Evolutionary conservation across 768 basidiomycete genomes (phyloP), one percentile per base, ranked within the genome.

Genomic region (Leccinum disarticulatum): DNA sequence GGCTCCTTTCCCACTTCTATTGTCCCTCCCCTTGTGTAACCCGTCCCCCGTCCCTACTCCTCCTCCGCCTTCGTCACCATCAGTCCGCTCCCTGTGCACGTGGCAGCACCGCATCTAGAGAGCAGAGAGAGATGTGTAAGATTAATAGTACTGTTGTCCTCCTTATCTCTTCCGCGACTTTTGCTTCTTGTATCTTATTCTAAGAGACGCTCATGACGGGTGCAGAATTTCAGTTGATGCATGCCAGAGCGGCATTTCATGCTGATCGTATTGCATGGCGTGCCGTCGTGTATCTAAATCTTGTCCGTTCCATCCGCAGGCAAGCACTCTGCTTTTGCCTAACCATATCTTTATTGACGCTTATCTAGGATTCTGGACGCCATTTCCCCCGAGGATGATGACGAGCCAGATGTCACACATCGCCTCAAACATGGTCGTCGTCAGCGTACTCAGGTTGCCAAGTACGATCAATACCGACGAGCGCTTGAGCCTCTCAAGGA

Each of bases 191-290:
- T 41, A 47, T 31, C 50, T 49, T 52, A 56, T 48, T 46, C 56
- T 31, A 25, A 62, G 49, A 48, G 56, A 53, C 17, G 62, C 73
- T 71, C 36, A 73, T 57, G 30, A 43, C 52, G 54, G 36, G 63
- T 62, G 53, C 77, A 93, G 91, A 93, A 77, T 93, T 93, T 68
- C 91, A 93, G 73, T 80, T 94, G 13, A 74, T 92, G 69, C 90
- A 93, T 70, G 81, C 87, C 1, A 88, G 88, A 9, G 84, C 83
- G 36, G 83, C 87, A 38, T 93, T 94, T 73, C 84, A 83, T 64
- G 84, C 87, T 17, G 91, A 93, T 70, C 81, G 91, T 62, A 85
- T 90, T 57, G 89, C 91, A 28, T 94, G 91, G 91, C 85, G 91
- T 54, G 83, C 89, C 53, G 91, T 94, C 65, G 89, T 94, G 67